Conservation (phyloP, 2,329 filamentous ascomycete genomes). For the Aspergillus puulaauensis region DNA sequence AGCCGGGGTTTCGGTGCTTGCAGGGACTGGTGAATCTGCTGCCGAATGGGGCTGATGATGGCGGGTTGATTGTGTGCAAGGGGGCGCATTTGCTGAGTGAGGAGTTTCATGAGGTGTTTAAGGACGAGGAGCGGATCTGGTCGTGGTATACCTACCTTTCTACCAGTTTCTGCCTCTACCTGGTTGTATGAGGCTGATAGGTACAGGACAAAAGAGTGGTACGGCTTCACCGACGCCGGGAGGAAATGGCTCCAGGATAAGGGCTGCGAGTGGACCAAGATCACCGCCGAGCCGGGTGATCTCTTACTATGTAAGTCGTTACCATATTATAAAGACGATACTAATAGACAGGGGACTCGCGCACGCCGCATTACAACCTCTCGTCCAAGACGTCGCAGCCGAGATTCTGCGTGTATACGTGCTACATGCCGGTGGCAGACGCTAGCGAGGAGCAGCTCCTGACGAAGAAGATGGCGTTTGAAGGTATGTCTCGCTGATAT, state of each 20-base stretch:
- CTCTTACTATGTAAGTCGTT: conserved; percentile 36
- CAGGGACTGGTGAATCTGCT: conserved; percentile 52
- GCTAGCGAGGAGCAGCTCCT: conserved; percentile 42
- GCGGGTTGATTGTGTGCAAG: conserved; percentile 37
- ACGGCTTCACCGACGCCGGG: conserved; percentile 28
- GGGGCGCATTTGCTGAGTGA: conserved; percentile 32
- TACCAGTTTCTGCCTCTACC: too few species aligned
- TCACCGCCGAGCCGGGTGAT: conserved; percentile 46
- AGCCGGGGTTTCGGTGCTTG: conserved; percentile 49
- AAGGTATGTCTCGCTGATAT: conserved; percentile 20
- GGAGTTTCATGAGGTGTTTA: conserved; percentile 31
- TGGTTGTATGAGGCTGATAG: background rate
- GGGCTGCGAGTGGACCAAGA: conserved; percentile 35
- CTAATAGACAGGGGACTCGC: conserved; percentile 27
- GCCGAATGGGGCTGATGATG: conserved; percentile 37
- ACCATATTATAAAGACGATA: too few species aligned
- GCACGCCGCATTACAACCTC: conserved; percentile 42
- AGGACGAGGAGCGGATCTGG: conserved; percentile 26
- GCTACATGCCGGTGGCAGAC: conserved; percentile 42
- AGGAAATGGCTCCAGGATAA: conserved; percentile 35
- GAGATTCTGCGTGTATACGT: conserved; percentile 40
- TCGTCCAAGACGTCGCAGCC: conserved; percentile 30
- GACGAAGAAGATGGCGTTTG: conserved; percentile 45
- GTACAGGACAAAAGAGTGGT: conserved; percentile 30
- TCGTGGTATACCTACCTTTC: background rate